Conservation (phyloP, 164 flowering plant species). For the Houttuynia cordata region DNA sequence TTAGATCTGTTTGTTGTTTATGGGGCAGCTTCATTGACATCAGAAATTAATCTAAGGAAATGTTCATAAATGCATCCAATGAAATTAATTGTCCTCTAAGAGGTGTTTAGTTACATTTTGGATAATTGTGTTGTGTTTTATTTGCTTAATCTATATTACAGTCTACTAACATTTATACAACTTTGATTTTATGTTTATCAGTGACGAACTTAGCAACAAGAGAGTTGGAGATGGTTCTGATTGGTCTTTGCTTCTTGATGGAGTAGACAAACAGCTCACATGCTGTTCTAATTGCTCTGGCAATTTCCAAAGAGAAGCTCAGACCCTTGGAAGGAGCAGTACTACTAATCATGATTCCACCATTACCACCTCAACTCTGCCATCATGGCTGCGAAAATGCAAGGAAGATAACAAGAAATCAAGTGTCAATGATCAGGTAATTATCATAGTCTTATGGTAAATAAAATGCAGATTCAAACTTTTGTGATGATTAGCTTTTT, state of each 20-base stretch:
- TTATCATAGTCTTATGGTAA: neutral
- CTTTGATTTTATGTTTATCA: conserved; percentile 5
- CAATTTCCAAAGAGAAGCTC: conserved; percentile 41
- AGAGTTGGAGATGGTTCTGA: conserved; percentile 25
- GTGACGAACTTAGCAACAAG: conserved; percentile 33
- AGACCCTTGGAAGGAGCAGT: conserved; percentile 22
- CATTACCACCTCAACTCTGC: conserved; percentile 38
- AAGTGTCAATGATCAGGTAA: conserved; percentile 37
- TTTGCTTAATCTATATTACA: neutral
- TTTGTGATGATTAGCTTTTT: neutral
- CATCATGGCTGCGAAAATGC: conserved; percentile 84
- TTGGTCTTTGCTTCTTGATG: conserved; percentile 23
- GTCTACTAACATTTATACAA: too few species aligned
- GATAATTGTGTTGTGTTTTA: too few species aligned
- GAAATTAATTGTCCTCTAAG: too few species aligned
- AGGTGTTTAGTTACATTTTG: too few species aligned
- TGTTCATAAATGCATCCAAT: too few species aligned
- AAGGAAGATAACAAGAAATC: conserved; percentile 40
- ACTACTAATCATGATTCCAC: conserved; percentile 23
- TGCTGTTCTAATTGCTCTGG: conserved; percentile 46
- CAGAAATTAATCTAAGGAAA: neutral
- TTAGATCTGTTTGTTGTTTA: too few species aligned
- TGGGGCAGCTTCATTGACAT: neutral
- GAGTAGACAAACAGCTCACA: conserved; percentile 29
- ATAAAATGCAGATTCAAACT: neutral